A percentile compares a stretch with the other conserved stretches of the same genome.
Evolutionary conservation across 805 yeast species (phyloP).

Genomic region (Pichia nanzhaoensis): DNA sequence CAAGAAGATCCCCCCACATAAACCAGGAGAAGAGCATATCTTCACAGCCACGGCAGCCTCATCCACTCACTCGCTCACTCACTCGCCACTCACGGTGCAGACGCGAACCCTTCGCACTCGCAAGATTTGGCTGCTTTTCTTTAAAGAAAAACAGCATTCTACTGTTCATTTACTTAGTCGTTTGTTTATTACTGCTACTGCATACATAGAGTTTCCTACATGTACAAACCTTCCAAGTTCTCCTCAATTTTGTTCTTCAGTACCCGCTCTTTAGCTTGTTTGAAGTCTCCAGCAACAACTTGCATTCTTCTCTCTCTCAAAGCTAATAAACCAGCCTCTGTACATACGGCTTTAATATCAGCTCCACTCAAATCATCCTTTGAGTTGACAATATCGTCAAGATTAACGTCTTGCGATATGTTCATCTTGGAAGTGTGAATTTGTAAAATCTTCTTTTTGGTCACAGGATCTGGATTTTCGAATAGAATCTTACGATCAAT

Average conservation of each 20-base stretch:
- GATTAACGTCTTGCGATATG: constrained; percentile 76
- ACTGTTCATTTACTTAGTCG: too few relatives aligned
- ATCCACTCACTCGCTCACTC: too few relatives aligned
- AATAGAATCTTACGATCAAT: constrained; percentile 93
- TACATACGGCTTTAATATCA: constrained; percentile 94
- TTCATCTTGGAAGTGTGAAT: constrained; percentile 95
- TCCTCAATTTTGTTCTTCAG: constrained; percentile 96
- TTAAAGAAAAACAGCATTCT: constrained; percentile 1
- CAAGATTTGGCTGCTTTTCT: too few relatives aligned
- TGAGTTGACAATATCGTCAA: constrained; percentile 80
- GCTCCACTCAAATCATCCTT: constrained; percentile 97
- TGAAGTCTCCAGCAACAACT: constrained; percentile 90
- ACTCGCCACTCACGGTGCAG: too few relatives aligned
- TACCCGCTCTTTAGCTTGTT: constrained; percentile 89
- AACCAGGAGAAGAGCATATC: too few relatives aligned
- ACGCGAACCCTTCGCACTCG: too few relatives aligned
- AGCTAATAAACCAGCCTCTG: constrained; percentile 95
- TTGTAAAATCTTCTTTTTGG: constrained; percentile 85
- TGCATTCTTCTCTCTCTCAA: constrained; percentile 96
- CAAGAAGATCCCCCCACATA: too few relatives aligned
- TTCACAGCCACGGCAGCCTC: too few relatives aligned
- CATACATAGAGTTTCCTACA: constrained; percentile 23
- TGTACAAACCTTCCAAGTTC: constrained; percentile 87
- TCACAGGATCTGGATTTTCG: constrained; percentile 90
- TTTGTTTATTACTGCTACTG: too few relatives aligned